Evolutionary conservation across 345 rosid species (phyloP).

Genomic region (Theobroma cacao): DNA sequence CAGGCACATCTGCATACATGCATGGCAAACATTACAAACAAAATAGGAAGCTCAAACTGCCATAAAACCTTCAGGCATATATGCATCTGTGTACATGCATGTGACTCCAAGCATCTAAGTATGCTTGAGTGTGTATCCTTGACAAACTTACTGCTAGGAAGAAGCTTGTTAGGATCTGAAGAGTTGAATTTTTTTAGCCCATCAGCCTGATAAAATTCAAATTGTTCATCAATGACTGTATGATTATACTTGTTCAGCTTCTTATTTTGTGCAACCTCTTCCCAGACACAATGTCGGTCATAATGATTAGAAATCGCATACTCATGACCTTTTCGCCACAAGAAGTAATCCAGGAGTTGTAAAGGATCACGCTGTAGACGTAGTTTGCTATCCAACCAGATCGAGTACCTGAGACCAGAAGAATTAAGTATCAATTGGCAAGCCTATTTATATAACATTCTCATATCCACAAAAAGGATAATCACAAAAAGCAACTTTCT

Average conservation of each 20-base stretch:
- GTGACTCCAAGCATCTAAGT: neutral
- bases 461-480: neutral
- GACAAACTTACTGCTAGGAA: constrained; percentile 79
- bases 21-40: neutral
- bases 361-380: constrained; percentile 89
- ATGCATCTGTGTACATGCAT: constrained; percentile 13
- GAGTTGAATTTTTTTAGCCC: constrained; percentile 77
- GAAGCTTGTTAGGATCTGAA: constrained; percentile 80
- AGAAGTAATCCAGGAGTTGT: constrained; percentile 77
- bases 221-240: constrained; percentile 77
- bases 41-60: neutral
- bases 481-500: neutral
- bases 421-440: neutral
- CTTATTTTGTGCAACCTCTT: constrained; percentile 94
- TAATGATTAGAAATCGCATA: constrained; percentile 96
- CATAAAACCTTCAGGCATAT: neutral
- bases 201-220: constrained; percentile 79
- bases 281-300: constrained; percentile 95
- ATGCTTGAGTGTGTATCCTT: neutral
- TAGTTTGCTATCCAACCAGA: constrained; percentile 97
- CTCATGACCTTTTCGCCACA: constrained; percentile 94
- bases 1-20: constrained; percentile 82
- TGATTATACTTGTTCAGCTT: constrained; percentile 93
- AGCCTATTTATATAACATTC: neutral
- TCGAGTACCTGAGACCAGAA: constrained; percentile 69